Evolutionary conservation across 2,329 filamentous ascomycete species (phyloP).

Genomic region (Corynespora cassiicola): DNA sequence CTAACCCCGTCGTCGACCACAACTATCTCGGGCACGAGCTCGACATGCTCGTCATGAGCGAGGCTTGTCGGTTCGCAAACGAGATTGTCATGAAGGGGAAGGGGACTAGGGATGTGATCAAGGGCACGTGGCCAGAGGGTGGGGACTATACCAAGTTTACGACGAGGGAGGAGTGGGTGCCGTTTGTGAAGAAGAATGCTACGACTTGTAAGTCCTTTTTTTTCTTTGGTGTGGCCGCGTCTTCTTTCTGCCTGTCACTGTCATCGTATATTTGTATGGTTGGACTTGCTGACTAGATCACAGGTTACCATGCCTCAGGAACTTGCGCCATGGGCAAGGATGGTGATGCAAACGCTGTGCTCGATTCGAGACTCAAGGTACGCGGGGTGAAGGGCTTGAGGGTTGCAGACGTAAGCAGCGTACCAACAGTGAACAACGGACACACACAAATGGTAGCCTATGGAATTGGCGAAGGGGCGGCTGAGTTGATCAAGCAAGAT

Average conservation of each 20-base stretch:
- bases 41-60: conserved; percentile 65
- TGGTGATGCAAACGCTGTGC: conserved; percentile 40
- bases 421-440: conserved; percentile 38
- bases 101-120: conserved; percentile 65
- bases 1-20: conserved; percentile 64
- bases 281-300: too few species aligned
- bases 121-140: conserved; percentile 65
- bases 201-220: conserved; percentile 59
- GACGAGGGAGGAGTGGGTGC: conserved; percentile 64
- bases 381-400: conserved; percentile 29
- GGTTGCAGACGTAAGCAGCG: conserved; percentile 32
- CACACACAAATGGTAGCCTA: conserved; percentile 46
- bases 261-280: conserved; percentile 5
- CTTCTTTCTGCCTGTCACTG: conserved; percentile 1
- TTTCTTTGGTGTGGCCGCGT: too few species aligned
- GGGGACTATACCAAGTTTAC: conserved; percentile 60
- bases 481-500: conserved; percentile 40
- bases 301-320: conserved; percentile 61
- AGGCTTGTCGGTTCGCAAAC: conserved; percentile 65
- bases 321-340: conserved; percentile 62
- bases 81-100: conserved; percentile 65
- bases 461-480: conserved; percentile 39
- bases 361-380: conserved; percentile 43
- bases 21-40: conserved; percentile 65
- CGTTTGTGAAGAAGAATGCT: conserved; percentile 64